Base-by-base conservation (phyloP, 257 asterid species). In the Fraxinus pennsylvanica region DNA sequence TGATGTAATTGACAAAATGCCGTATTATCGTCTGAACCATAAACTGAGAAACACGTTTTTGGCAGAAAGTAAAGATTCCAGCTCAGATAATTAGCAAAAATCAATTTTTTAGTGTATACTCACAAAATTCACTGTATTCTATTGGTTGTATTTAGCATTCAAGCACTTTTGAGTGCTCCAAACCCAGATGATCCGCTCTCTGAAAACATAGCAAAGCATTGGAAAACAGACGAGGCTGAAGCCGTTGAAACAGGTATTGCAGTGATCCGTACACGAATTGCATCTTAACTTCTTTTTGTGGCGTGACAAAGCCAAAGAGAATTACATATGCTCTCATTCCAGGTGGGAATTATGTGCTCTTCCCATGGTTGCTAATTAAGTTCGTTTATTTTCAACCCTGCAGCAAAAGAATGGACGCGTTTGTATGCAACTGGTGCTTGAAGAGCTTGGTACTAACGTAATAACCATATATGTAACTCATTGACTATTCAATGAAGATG, bases 171-270 rank as follows among this genome's bases (percentile, higher is more conserved):
- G 76, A 90, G 91, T 81, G 95, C 95, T 33, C 95, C 91, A 73
- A 90, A 90, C 79, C 92, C 95, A 35, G 93, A 88, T 39, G 95
- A 90, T 35, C 93, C 95, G 15, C 89, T 90, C 2, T 86, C 93
- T 4, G 95, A 90, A 68, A 88, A 90, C 85, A 86, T 88, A 30
- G 92, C 95, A 3, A 90, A 88, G 76, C 95, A 90, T 75, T 90
- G 95, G 95, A 90, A 88, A 79, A 57, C 91, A 17, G 87, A 88
- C 1, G 95, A 88, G 80, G 84, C 66, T 74, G 93, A 86, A 81
- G 95, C 95, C 67, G 95, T 90, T 77, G 95, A 87, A 80, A 90
- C 95, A 17, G 95, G 95, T 90, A 81, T 25, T 0, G 19, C 19
- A 10, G 33, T 63, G 69, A 9, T 63, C 21, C 2, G 3, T 57